phyloP scores from a whole-genome alignment of 345 rosid species.

The Pistacia vera region DNA sequence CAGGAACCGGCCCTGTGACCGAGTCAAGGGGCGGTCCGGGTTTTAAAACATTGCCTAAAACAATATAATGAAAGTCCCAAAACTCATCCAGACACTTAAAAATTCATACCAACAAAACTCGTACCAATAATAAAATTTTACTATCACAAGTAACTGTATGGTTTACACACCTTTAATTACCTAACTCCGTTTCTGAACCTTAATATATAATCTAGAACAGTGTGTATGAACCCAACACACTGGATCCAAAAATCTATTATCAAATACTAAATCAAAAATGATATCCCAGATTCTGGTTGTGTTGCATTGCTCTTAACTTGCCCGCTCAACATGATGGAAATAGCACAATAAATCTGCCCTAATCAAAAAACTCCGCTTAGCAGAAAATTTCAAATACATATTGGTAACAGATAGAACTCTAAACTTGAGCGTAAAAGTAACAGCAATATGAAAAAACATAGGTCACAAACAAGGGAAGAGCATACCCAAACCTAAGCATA shows the following conservation, averaged over 20 bases:
- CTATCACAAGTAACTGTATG: background rate
- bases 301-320: slow-evolving; percentile 10
- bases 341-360: background rate
- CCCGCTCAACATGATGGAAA: slow-evolving; percentile 6
- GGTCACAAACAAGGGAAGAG: background rate
- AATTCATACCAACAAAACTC: background rate
- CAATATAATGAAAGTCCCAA: background rate
- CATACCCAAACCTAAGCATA: slow-evolving; percentile 16
- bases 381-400: background rate
- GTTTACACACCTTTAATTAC: background rate
- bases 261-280: slow-evolving; percentile 10
- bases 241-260: slow-evolving; percentile 1
- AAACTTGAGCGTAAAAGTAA: background rate
- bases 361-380: background rate
- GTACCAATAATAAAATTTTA: background rate
- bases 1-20: no score
- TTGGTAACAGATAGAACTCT: background rate
- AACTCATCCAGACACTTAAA: background rate
- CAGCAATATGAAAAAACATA: background rate
- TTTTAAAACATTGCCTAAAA: no score
- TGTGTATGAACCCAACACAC: background rate
- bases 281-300: background rate
- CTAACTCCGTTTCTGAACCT: background rate
- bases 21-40: no score
- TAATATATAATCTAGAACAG: slow-evolving; percentile 13